Evolutionary conservation across 2,329 filamentous ascomycete genomes (phyloP).

Genomic region (Nigrospora sphaerica): DNA sequence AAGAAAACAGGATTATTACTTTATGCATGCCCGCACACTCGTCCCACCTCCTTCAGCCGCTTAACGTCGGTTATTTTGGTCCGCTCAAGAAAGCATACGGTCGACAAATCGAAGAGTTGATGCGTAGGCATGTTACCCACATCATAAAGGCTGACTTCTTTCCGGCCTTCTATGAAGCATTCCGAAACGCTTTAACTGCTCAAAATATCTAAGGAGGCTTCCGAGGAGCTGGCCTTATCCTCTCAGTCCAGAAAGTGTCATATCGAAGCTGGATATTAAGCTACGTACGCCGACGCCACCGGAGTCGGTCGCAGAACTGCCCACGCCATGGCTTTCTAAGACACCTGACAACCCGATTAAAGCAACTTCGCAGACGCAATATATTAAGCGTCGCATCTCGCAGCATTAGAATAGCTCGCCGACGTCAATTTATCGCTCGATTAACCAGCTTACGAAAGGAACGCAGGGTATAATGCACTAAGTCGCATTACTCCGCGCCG

Average conservation of each 20-base stretch:
- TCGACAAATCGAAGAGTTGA: constrained; percentile 18
- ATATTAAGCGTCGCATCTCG: too few relatives aligned
- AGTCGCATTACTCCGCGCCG: too few relatives aligned
- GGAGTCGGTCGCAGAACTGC: too few relatives aligned
- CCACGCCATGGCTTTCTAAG: too few relatives aligned
- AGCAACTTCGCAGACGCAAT: too few relatives aligned
- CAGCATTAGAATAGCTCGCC: too few relatives aligned
- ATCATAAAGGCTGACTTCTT: constrained; percentile 13
- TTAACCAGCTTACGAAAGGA: too few relatives aligned
- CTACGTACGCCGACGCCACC: not conserved
- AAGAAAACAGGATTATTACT: constrained; percentile 26
- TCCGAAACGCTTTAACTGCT: not conserved
- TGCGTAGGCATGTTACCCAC: constrained; percentile 18
- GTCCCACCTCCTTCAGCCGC: constrained; percentile 29
- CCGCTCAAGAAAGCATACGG: constrained; percentile 24
- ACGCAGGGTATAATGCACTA: too few relatives aligned
- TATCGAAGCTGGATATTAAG: not conserved
- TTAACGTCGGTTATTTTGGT: constrained; percentile 29
- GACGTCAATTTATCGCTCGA: too few relatives aligned
- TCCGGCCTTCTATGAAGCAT: not conserved
- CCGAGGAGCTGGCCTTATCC: not conserved
- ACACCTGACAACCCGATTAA: too few relatives aligned
- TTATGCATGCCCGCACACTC: constrained; percentile 26
- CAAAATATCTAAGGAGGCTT: not conserved
- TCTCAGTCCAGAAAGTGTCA: not conserved